phyloP scores from a whole-genome alignment of 2,329 filamentous ascomycete species.

The Ceratocystis destructans region DNA sequence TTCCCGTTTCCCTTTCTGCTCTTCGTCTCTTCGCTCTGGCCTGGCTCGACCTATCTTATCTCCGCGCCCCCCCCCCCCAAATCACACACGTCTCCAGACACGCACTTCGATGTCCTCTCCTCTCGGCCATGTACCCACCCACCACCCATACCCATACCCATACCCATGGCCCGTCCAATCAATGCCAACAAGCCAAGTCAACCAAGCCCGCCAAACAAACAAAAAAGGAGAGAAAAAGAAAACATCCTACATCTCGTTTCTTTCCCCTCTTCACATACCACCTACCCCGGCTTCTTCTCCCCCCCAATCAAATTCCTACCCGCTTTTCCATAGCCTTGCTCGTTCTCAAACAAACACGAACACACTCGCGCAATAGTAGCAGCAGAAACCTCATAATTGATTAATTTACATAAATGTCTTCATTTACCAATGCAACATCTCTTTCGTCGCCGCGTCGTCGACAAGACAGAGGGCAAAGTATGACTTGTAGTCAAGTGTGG shows the following conservation, averaged over 20 bases:
- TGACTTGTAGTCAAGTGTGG: background rate
- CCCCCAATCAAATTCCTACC: background rate
- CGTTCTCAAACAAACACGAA: background rate
- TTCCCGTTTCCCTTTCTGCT: no score
- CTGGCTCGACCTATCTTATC: no score
- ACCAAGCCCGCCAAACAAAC: background rate
- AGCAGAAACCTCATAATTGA: no score
- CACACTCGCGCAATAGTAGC: no score
- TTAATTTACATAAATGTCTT: no score
- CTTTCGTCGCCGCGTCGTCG: background rate
- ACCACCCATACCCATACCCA: background rate
- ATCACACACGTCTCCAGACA: no score
- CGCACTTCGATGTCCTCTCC: no score
- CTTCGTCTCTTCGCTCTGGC: no score
- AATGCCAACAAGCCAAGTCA: background rate
- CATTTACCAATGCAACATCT: background rate
- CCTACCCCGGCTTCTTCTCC: background rate
- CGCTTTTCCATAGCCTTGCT: background rate
- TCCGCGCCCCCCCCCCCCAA: no score
- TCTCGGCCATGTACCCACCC: background rate
- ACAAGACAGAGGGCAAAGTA: background rate
- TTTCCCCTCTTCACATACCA: no score
- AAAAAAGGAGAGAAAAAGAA: constrained; percentile 8
- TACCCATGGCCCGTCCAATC: background rate
- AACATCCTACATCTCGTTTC: constrained; percentile 2